Conservation (phyloP, 495 filamentous ascomycete species). For the Pyrenula aspistea region DNA sequence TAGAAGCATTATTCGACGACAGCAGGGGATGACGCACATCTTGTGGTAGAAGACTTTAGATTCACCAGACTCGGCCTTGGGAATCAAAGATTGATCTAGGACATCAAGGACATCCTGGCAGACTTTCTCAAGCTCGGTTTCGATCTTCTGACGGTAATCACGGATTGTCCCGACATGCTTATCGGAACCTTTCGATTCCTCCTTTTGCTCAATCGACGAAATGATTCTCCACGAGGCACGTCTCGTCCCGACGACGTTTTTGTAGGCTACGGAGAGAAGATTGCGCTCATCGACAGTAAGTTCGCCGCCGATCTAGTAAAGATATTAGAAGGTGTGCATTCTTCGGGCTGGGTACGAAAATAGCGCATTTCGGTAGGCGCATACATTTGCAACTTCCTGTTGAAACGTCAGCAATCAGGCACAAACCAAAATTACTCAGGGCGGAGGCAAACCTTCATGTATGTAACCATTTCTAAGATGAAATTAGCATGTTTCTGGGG, state of each 20-base stretch:
- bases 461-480: constrained; percentile 88
- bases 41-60: constrained; percentile 99
- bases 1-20: constrained; percentile 1
- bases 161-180: constrained; percentile 89
- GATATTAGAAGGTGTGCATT: neutral
- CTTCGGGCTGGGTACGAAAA: no score
- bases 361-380: constrained; percentile 24
- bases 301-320: constrained; percentile 51
- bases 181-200: constrained; percentile 98
- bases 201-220: constrained; percentile 99
- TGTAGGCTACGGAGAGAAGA: constrained; percentile 98
- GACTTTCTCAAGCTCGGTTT: constrained; percentile 96
- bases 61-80: constrained; percentile 90
- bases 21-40: constrained; percentile 52
- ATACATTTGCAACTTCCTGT: constrained; percentile 94
- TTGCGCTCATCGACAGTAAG: constrained; percentile 98
- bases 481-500: neutral
- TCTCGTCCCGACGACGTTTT: constrained; percentile 98
- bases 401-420: constrained; percentile 22
- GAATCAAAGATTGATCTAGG: constrained; percentile 91
- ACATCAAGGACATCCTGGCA: constrained; percentile 98
- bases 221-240: constrained; percentile 99
- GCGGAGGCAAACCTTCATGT: constrained; percentile 73
- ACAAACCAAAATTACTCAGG: constrained; percentile 8
- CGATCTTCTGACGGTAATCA: constrained; percentile 99